Base-by-base conservation (phyloP, 148 eudicot genomes). In the Rhododendron kiyosumense region DNA sequence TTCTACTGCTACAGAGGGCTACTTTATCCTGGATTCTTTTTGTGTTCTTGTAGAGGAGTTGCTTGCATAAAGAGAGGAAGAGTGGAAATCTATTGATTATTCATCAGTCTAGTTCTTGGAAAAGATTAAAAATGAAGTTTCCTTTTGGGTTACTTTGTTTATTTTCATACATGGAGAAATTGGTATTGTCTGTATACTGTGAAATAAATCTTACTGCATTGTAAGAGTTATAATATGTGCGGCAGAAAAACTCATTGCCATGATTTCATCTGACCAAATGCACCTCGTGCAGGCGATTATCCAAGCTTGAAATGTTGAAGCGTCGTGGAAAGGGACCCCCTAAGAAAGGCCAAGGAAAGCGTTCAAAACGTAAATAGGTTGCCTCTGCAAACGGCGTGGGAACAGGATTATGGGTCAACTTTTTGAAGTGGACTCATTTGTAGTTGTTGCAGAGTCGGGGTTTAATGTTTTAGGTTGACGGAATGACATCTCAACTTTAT, bases 271-370 rank as follows among this genome's bases (percentile, higher is more conserved):
- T 59, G 82, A 57, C 18, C 9, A 26, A 7, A 28, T 28, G n/a
- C 18, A 11, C 24, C 63, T 43, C 51, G 14, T 82, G 84, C 92
- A 96, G 99, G 92, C 97, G 96, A 3, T 54, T 90, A 88, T 83
- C 83, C 78, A 94, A 91, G 91, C 91, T 91, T 85, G 94, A 94
- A 87, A 94, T 95, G 99, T 85, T 93, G 93, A 96, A 96, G 92
- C 95, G 98, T 80, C 96, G 96, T 87, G 95, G 94, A 38, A 96
- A 96, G 88, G 97, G 97, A 83, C 93, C 98, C 1, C 98, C 98
- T 32, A 95, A 95, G 97, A 95, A 96, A 92, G 99, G 99, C 52
- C 98, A 96, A 84, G 98, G 98, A 86, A 95, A 88, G 86, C 92
- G 95, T 87, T 82, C 93, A 6, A 96, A 96, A 85, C 96, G 98